Evolutionary conservation across 1,284 basidiomycete genomes (phyloP).

Genomic region (Cutaneotrichosporon sp.): DNA sequence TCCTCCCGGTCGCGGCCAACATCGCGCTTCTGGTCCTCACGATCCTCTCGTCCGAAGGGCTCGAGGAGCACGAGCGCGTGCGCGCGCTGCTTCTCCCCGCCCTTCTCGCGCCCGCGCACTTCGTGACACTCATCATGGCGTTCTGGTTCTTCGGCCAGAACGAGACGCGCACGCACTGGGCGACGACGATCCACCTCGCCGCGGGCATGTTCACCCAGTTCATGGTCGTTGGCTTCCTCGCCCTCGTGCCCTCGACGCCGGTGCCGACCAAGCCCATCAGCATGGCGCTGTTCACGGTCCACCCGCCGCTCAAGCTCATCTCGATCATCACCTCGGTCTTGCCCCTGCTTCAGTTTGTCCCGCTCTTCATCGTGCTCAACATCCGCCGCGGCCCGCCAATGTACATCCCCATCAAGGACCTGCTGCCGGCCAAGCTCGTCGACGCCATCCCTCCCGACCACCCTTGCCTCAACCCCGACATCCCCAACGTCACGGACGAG

Average conservation of each 20-base stretch:
- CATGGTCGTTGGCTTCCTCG: slow-evolving; percentile 52
- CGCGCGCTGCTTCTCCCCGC: slow-evolving; percentile 42
- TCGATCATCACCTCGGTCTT: slow-evolving; percentile 30
- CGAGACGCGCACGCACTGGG: slow-evolving; percentile 60
- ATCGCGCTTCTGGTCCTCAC: slow-evolving; percentile 35
- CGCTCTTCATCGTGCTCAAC: slow-evolving; percentile 59
- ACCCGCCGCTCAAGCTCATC: slow-evolving; percentile 20
- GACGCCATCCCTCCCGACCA: slow-evolving; percentile 36
- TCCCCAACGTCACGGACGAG: slow-evolving; percentile 47
- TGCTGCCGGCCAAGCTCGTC: slow-evolving; percentile 70
- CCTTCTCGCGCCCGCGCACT: slow-evolving; percentile 62
- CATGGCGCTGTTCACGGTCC: slow-evolving; percentile 7
- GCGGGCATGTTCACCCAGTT: slow-evolving; percentile 62
- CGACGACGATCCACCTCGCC: slow-evolving; percentile 67
- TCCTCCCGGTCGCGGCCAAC: slow-evolving; percentile 36
- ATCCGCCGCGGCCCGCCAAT: slow-evolving; percentile 72
- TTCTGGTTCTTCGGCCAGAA: slow-evolving; percentile 61
- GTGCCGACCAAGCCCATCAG: slow-evolving; percentile 28
- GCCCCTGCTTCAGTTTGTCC: slow-evolving; percentile 59
- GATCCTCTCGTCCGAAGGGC: slow-evolving; percentile 42
- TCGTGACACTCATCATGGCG: slow-evolving; percentile 64
- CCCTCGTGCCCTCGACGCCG: slow-evolving; percentile 45
- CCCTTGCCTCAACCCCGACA: slow-evolving; percentile 34
- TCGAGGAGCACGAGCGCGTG: slow-evolving; percentile 24
- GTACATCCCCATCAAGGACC: slow-evolving; percentile 67